Percentiles rank a stretch among this genome's conserved stretches.
Conservation (phyloP, 2,329 filamentous ascomycete genomes). For the Scedosporium apiospermum region DNA sequence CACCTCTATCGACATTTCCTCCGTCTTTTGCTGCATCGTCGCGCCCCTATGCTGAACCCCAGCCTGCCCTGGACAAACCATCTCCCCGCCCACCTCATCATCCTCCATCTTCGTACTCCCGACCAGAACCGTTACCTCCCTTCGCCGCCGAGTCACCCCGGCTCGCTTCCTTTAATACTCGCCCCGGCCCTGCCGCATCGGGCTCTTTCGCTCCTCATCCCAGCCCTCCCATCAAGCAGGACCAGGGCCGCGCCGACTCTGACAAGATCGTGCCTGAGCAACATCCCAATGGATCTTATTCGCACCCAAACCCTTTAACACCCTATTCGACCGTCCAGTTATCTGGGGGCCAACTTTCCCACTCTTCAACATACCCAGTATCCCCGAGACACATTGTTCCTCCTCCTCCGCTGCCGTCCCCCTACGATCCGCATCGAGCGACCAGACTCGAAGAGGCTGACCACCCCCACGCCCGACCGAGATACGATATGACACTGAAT, state of each 20-base stretch:
- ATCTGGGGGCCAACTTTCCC: slow-evolving; percentile 23
- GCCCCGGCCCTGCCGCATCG: slow-evolving; percentile 28
- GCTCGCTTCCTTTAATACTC: slow-evolving; percentile 23
- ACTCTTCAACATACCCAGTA: slow-evolving; percentile 34
- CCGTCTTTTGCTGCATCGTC: slow-evolving; percentile 41
- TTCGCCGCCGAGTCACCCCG: slow-evolving; percentile 32
- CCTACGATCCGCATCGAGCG: slow-evolving; percentile 36
- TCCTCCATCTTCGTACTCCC: slow-evolving; percentile 25
- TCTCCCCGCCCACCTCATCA: slow-evolving; percentile 34
- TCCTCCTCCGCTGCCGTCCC: slow-evolving; percentile 29
- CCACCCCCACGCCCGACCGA: slow-evolving; percentile 26
- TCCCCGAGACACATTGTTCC: slow-evolving; percentile 39
- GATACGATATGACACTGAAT: slow-evolving; percentile 36
- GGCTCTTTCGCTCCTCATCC: slow-evolving; percentile 27
- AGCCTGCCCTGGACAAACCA: slow-evolving; percentile 29
- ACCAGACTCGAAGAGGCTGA: slow-evolving; percentile 36
- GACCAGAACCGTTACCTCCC: slow-evolving; percentile 30
- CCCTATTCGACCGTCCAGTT: neutral
- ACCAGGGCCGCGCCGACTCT: slow-evolving; percentile 23
- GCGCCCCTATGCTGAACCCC: slow-evolving; percentile 26
- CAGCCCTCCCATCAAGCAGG: slow-evolving; percentile 32
- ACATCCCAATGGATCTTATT: slow-evolving; percentile 27
- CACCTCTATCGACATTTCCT: slow-evolving; percentile 17
- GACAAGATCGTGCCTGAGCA: slow-evolving; percentile 26
- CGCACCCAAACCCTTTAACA: slow-evolving; percentile 5